Base-by-base conservation (phyloP, 257 asterid genomes). In the Salvia splendens region DNA sequence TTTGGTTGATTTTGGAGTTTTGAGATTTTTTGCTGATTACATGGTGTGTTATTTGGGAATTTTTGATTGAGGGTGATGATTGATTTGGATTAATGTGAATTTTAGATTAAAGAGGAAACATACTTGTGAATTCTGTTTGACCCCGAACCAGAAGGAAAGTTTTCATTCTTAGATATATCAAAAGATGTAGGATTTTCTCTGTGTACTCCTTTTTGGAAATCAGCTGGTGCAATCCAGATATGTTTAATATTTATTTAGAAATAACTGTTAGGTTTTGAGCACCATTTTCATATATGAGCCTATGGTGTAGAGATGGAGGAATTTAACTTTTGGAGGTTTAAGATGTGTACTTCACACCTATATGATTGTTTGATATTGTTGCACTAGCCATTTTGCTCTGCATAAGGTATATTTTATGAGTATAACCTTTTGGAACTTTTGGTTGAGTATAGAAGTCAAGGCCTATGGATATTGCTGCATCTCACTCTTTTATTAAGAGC, bases 111-210 rank as follows among this genome's bases (percentile, higher is more conserved):
- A 4, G 14, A 49, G 30, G 30, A 24, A 24, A 24, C 30, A 24
- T 61, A 53, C 51, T 3, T 69, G 3, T 32, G 61, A 59, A 30
- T 59, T 57, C 66, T 70, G 36, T 60, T 12, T 16, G 58, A 60
- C 50, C 49, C 42, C 40, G 51, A 8, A 38, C 24, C 24, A 20
- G 24, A 20, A 20, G 24, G 61, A 24, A 53, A 3, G 9, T 5
- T 61, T 45, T 70, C 55, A 12, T 52, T 7, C 32, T 33, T 42
- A 12, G 38, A 43, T 36, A 71, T 51, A 8, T 28, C 33, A 17
- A 33, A 30, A 53, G 55, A 35, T 45, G 10, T 32, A 7, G 48
- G 15, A 49, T 5, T 43, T 45, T 53, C 53, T 14, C 12, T 33
- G 0, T 61, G 52, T 38, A 33, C n/a, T 57, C 65, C 50, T 47